These are phyloP conservation scores for Scenedesmus sp. DNA, from an alignment of 163 green algal species.

Conservation along the genomic window DNA sequence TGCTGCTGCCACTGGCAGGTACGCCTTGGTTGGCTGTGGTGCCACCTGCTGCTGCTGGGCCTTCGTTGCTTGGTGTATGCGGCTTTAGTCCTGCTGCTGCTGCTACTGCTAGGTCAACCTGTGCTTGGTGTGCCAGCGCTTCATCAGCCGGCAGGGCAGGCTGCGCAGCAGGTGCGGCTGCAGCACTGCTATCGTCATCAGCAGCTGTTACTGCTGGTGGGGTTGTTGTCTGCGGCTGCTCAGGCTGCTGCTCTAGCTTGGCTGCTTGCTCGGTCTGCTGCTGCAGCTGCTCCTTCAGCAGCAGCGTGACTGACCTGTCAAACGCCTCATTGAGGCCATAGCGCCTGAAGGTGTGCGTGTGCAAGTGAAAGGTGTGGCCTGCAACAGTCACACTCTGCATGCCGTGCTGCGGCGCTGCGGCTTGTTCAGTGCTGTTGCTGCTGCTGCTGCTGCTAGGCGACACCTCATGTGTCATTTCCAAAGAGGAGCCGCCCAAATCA, in stretches of 20 bases:
- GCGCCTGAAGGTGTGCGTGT: conserved; percentile 63
- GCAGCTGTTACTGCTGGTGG: conserved; percentile 8
- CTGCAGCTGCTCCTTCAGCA: conserved; percentile 61
- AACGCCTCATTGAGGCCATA: conserved; percentile 90
- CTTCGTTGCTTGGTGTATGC: background rate
- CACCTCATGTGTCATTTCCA: conserved; percentile 81
- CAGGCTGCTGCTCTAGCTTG: background rate
- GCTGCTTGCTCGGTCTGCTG: background rate
- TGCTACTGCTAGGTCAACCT: conserved; percentile 13
- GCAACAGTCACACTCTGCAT: conserved; percentile 61
- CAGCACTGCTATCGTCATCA: background rate
- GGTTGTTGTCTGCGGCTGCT: conserved; percentile 2
- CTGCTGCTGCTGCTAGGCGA: background rate
- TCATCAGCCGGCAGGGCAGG: background rate
- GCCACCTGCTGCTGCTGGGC: background rate
- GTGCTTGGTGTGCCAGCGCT: background rate
- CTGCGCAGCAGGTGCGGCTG: background rate
- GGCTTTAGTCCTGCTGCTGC: conserved; percentile 9
- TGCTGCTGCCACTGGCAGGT: background rate
- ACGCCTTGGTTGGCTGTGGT: background rate
- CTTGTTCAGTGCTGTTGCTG: background rate
- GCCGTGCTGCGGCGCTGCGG: background rate
- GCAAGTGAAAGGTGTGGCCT: conserved; percentile 65
- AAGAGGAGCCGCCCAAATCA: conserved; percentile 87
- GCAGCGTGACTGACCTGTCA: conserved; percentile 72